Evolutionary conservation across 495 filamentous ascomycete genomes (phyloP).

Genomic region (Aspergillus steynii): DNA sequence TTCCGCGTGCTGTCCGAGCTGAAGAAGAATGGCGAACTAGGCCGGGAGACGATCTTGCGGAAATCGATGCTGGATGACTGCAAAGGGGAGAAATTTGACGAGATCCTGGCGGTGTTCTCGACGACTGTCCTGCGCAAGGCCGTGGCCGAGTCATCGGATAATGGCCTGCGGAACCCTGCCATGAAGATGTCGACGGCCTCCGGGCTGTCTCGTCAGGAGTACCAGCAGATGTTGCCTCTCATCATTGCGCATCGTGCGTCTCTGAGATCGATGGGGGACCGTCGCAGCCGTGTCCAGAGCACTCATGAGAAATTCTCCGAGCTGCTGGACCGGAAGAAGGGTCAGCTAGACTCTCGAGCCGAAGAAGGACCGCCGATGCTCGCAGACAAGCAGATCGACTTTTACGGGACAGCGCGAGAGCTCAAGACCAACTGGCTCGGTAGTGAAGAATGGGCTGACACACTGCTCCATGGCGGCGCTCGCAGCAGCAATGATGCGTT

Average conservation of each 20-base stretch:
- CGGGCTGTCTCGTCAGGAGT: conserved; percentile 58
- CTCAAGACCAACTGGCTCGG: conserved; percentile 75
- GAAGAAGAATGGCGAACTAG: conserved; percentile 82
- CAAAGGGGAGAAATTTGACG: conserved; percentile 77
- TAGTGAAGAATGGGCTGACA: conserved; percentile 65
- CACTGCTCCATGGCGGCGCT: conserved; percentile 64
- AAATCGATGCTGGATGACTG: conserved; percentile 95
- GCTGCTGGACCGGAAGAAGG: conserved; percentile 54
- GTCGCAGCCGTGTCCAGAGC: conserved; percentile 30
- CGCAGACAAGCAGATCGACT: conserved; percentile 41
- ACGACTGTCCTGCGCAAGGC: conserved; percentile 74
- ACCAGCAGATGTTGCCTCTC: conserved; percentile 61
- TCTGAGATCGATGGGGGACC: conserved; percentile 50
- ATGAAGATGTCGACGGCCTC: conserved; percentile 63
- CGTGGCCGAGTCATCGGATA: conserved; percentile 43
- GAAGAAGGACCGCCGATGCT: conserved; percentile 12
- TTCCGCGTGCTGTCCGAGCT: conserved; percentile 73
- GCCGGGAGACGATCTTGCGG: conserved; percentile 72
- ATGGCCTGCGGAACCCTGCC: conserved; percentile 42
- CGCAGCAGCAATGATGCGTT: conserved; percentile 60
- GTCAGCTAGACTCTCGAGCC: conserved; percentile 41
- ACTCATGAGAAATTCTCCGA: conserved; percentile 64
- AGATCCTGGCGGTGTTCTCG: conserved; percentile 77
- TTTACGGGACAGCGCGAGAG: conserved; percentile 40
- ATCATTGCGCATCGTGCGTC: conserved; percentile 71